Conservation (phyloP, 2,329 filamentous ascomycete genomes). For the Didymella pomorum region DNA sequence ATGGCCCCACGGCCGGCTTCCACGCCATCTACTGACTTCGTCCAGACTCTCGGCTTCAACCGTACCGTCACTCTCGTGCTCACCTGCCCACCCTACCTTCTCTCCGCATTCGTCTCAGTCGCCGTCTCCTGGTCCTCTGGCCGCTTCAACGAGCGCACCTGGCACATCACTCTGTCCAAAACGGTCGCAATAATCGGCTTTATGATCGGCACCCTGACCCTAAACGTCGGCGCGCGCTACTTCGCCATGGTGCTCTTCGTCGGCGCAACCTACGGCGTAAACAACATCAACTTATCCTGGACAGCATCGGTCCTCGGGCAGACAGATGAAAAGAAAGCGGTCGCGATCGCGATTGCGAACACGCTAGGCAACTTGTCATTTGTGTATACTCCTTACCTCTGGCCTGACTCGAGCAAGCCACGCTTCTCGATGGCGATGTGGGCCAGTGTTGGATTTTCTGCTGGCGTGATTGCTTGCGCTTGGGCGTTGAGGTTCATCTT, state of each 20-base stretch:
- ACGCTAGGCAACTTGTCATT: slow-evolving; percentile 49
- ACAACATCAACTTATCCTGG: slow-evolving; percentile 51
- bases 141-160: slow-evolving; percentile 41
- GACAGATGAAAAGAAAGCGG: slow-evolving; percentile 54
- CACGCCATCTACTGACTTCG: neutral
- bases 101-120: slow-evolving; percentile 39
- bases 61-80: slow-evolving; percentile 41
- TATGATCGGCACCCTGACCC: slow-evolving; percentile 36
- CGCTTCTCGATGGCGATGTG: slow-evolving; percentile 27
- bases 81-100: slow-evolving; percentile 43
- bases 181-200: slow-evolving; percentile 40
- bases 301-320: slow-evolving; percentile 49
- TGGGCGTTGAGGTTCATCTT: slow-evolving; percentile 30
- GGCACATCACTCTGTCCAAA: slow-evolving; percentile 43
- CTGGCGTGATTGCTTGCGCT: slow-evolving; percentile 22
- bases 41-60: slow-evolving; percentile 37
- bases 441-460: slow-evolving; percentile 25
- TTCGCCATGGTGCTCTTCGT: slow-evolving; percentile 45
- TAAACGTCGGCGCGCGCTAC: slow-evolving; percentile 42
- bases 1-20: neutral
- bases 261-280: slow-evolving; percentile 42
- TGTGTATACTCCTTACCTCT: slow-evolving; percentile 41
- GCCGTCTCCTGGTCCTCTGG: slow-evolving; percentile 37
- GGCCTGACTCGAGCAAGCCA: slow-evolving; percentile 22
- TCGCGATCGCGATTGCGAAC: slow-evolving; percentile 52